Conservation (phyloP, 2,329 filamentous ascomycete species). For the Colletotrichum noveboracense region DNA sequence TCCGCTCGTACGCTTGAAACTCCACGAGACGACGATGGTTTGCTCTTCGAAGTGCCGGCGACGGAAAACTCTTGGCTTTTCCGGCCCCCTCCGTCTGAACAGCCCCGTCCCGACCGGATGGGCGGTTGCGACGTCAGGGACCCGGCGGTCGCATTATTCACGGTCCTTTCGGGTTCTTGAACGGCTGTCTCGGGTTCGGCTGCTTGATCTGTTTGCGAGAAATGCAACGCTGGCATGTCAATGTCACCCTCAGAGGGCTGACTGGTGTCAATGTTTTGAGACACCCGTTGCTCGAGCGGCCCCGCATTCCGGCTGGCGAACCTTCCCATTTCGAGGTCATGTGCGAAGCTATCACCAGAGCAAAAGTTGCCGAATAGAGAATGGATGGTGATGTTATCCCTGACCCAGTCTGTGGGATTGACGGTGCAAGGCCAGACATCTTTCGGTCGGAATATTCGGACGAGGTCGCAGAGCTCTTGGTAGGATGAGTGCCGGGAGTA, state of each 20-base stretch:
- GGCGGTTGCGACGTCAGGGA: neutral
- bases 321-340: slow-evolving; percentile 66
- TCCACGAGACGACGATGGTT: neutral
- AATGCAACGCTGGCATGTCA: neutral
- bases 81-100: neutral
- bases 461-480: slow-evolving; percentile 74
- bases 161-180: neutral
- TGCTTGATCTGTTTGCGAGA: neutral
- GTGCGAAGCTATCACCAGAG: slow-evolving; percentile 61
- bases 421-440: slow-evolving; percentile 88
- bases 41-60: neutral
- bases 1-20: slow-evolving; percentile 31
- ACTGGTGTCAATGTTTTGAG: neutral
- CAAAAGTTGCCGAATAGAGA: slow-evolving; percentile 76
- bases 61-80: neutral
- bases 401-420: slow-evolving; percentile 65
- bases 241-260: neutral
- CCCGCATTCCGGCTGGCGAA: slow-evolving; percentile 8
- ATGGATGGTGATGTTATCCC: slow-evolving; percentile 64
- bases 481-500: slow-evolving; percentile 93
- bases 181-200: neutral
- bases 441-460: slow-evolving; percentile 70
- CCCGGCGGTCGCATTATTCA: neutral
- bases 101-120: neutral
- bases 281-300: neutral